Evolutionary conservation across 2,329 filamentous ascomycete genomes (phyloP), one percentile per base, ranked within the genome.

Genomic region (Claviceps sp.): DNA sequence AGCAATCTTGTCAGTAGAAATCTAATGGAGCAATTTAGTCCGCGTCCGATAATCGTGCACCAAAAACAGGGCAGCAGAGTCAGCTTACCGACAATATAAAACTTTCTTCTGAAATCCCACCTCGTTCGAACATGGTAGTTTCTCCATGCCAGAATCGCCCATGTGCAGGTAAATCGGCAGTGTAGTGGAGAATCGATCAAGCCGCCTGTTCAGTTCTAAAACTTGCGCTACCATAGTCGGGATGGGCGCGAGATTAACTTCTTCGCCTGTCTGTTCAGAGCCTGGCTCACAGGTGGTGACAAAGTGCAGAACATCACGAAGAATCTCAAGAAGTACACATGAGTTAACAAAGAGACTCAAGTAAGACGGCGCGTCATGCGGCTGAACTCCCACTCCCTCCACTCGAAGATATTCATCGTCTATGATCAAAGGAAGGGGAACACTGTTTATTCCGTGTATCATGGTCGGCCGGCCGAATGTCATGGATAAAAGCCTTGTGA

Each of bases 381-480:
- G 50, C 34, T 51, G 50, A n/a, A 16, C n/a, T 5, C 42, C 42
- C 9, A 34, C n/a, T 2, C 43, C 37, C 14, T 46, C 50, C 16
- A 34, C 14, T 40, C n/a, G 8, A 26, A 51, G 50, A n/a, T 51
- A 47, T 24, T 51, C 50, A n/a, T 51, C 50, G 24, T 51, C 50
- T 2, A 51, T 24, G 37, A 18, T 41, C 1, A 51, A 26, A 9
- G 50, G 50, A 16, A 51, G 34, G 20, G 50, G 50, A 26, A 51
- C 43, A 24, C 14, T 47, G n/a, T 51, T 47, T 20, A 20, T 38
- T 22, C 43, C 50, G 8, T 51, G 50, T 14, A 51, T 42, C 43
- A 47, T 51, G 18, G 34, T 51, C 24, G 50, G 50, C 8, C 50
- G 50, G 22, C 50, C 50, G 30, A 51, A 51, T 51, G 50, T 51